Percentiles rank a stretch among this genome's conserved stretches.
Evolutionary conservation across 148 eudicot species (phyloP).

Genomic region (Silene latifolia): DNA sequence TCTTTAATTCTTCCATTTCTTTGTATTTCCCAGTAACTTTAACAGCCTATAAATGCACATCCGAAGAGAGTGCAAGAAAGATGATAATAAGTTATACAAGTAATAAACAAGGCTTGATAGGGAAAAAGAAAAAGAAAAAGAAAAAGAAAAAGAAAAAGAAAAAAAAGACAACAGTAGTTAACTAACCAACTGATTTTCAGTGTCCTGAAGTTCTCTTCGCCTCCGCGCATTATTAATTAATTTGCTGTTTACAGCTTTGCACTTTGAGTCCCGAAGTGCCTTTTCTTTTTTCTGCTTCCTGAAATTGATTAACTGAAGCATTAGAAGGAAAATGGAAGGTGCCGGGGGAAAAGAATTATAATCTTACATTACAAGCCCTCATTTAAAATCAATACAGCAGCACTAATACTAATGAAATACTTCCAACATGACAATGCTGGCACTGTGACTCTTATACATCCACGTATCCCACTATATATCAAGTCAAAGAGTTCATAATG

Average conservation of each 20-base stretch:
- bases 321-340: constrained; percentile 5
- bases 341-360: not conserved
- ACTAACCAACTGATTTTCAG: constrained; percentile 56
- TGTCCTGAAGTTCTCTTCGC: constrained; percentile 54
- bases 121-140: too few species aligned
- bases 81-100: not conserved
- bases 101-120: not conserved
- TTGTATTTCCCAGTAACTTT: constrained; percentile 55
- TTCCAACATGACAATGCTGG: too few species aligned
- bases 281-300: constrained; percentile 60
- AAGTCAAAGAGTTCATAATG: too few species aligned
- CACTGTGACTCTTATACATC: too few species aligned
- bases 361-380: not conserved
- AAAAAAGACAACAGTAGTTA: constrained; percentile 22
- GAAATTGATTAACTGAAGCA: constrained; percentile 21
- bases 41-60: constrained; percentile 39
- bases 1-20: constrained; percentile 71
- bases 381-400: too few species aligned
- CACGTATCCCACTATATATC: too few species aligned
- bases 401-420: too few species aligned
- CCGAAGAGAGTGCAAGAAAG: constrained; percentile 16
- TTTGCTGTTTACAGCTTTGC: constrained; percentile 34
- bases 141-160: too few species aligned
- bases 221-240: constrained; percentile 47
- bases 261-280: constrained; percentile 43